phyloP scores from a whole-genome alignment of 805 yeast species.

The Metschnikowia matae region DNA sequence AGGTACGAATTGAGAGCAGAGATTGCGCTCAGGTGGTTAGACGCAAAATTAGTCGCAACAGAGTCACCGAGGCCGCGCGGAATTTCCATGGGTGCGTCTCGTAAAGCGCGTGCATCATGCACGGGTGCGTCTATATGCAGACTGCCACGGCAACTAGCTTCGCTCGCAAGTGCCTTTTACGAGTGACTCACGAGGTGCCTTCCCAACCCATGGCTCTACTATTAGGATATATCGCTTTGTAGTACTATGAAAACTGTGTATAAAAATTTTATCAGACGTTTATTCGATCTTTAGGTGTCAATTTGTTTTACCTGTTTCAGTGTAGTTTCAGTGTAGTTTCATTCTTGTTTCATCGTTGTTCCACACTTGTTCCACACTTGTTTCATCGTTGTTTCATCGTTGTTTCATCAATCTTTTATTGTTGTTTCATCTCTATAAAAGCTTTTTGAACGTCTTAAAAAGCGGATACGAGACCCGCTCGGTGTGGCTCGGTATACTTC shows the following conservation, averaged over 20 bases:
- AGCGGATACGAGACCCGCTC: too few relatives aligned
- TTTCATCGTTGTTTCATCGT: neutral
- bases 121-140: neutral
- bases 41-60: neutral
- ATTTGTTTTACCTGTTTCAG: too few relatives aligned
- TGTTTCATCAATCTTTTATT: too few relatives aligned
- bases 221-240: too few relatives aligned
- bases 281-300: too few relatives aligned
- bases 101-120: neutral
- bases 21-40: neutral
- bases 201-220: too few relatives aligned
- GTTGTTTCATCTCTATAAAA: too few relatives aligned
- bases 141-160: neutral
- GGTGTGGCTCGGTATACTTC: too few relatives aligned
- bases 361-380: neutral
- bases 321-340: too few relatives aligned
- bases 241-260: too few relatives aligned
- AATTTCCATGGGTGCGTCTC: neutral
- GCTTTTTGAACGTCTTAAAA: too few relatives aligned
- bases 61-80: slow-evolving; percentile 3
- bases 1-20: neutral
- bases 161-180: neutral
- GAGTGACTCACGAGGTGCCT: neutral
- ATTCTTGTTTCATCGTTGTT: neutral
- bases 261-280: too few relatives aligned